Percentiles rank a stretch among this genome's conserved stretches.
phyloP scores from a whole-genome alignment of 306 rosid species.

The Malus sylvestris region DNA sequence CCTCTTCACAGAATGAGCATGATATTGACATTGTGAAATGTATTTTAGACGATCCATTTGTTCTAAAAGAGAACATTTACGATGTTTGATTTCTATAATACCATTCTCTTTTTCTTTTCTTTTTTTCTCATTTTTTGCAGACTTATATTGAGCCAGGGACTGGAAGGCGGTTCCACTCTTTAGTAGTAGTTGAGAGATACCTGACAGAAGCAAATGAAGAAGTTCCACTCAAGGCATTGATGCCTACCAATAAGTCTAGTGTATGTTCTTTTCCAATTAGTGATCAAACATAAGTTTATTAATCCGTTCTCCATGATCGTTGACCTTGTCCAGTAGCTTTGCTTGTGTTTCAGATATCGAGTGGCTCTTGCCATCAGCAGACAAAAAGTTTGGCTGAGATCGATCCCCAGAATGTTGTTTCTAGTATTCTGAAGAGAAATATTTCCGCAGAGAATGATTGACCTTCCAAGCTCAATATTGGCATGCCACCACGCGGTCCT shows the following conservation, averaged over 20 bases:
- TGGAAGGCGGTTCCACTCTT: slow-evolving; percentile 28
- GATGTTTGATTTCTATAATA: not conserved
- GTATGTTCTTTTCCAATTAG: slow-evolving; percentile 4
- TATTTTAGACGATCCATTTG: not conserved
- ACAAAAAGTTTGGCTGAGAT: not conserved
- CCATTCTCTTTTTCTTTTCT: not conserved
- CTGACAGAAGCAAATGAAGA: slow-evolving; percentile 19
- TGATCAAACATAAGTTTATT: slow-evolving; percentile 2
- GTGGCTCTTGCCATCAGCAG: slow-evolving; percentile 8
- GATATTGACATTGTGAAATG: not conserved
- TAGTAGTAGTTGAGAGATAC: slow-evolving; percentile 34
- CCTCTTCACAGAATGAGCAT: not conserved
- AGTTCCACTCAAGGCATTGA: slow-evolving; percentile 29
- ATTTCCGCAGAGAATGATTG: slow-evolving; percentile 2
- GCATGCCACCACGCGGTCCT: slow-evolving; percentile 34
- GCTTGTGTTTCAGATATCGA: slow-evolving; percentile 29
- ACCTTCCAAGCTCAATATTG: slow-evolving; percentile 19
- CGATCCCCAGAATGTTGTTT: not conserved
- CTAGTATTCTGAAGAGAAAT: slow-evolving; percentile 19
- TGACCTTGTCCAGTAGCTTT: slow-evolving; percentile 7
- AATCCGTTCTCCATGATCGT: not conserved
- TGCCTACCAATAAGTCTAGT: slow-evolving; percentile 8
- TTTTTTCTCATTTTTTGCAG: slow-evolving; percentile 19
- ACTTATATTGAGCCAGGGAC: slow-evolving; percentile 30
- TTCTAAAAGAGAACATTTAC: not conserved